phyloP scores from a whole-genome alignment of 495 filamentous ascomycete species.

The Xylaria sp. region DNA sequence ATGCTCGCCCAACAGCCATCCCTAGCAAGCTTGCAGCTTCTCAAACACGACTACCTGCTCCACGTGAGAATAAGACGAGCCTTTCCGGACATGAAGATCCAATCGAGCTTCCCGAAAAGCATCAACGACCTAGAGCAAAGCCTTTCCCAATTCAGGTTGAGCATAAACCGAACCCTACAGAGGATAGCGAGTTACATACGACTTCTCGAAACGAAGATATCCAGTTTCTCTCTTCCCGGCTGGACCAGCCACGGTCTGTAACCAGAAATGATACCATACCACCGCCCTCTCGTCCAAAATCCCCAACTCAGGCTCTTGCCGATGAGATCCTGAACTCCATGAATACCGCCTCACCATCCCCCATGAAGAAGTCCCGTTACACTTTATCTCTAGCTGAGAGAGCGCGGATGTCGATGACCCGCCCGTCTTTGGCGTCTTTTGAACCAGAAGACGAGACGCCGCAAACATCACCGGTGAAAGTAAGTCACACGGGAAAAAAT shows the following conservation, averaged over 20 bases:
- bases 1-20: constrained; percentile 19
- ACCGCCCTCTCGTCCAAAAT: constrained; percentile 43
- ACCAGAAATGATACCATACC: constrained; percentile 37
- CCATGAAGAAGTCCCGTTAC: constrained; percentile 59
- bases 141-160: neutral
- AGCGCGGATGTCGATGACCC: constrained; percentile 58
- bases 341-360: constrained; percentile 55
- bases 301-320: constrained; percentile 57
- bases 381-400: constrained; percentile 62
- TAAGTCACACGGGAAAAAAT: constrained; percentile 15
- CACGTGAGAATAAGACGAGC: constrained; percentile 15
- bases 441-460: constrained; percentile 40
- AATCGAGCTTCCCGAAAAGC: neutral
- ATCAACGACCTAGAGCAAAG: constrained; percentile 2
- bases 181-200: neutral
- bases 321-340: constrained; percentile 66
- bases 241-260: constrained; percentile 39
- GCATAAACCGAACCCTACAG: neutral
- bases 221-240: constrained; percentile 29
- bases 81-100: neutral
- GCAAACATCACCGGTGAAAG: constrained; percentile 38
- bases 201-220: constrained; percentile 1
- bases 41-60: constrained; percentile 12
- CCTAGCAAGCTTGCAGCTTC: constrained; percentile 1
- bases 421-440: constrained; percentile 42